phyloP scores from a whole-genome alignment of 1,139 yeast species.

The Diutina sp. region DNA sequence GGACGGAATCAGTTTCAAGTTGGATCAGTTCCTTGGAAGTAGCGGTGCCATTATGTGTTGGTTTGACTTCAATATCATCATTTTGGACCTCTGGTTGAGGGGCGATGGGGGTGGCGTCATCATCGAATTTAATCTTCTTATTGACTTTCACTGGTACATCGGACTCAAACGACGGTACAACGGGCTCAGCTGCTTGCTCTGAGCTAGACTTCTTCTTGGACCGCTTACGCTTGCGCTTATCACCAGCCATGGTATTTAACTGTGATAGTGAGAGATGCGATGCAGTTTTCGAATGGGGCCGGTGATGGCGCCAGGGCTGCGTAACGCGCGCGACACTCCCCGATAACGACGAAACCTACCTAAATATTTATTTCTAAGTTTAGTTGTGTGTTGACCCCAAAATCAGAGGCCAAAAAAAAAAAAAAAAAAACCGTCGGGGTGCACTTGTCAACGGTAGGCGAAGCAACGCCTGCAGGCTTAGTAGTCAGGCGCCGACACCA shows the following conservation, averaged over 20 bases:
- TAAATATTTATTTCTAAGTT: too few species aligned
- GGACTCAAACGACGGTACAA: background rate
- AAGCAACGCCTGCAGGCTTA: background rate
- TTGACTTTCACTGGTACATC: slow-evolving; percentile 8
- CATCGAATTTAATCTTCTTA: slow-evolving; percentile 20
- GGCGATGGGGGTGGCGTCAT: slow-evolving; percentile 4
- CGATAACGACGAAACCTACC: too few species aligned
- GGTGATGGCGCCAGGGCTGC: background rate
- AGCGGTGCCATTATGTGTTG: background rate
- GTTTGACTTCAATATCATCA: background rate
- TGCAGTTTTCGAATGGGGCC: background rate
- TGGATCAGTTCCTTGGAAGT: background rate
- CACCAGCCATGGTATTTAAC: background rate
- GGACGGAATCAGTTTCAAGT: background rate
- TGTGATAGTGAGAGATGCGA: background rate
- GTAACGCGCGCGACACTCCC: too few species aligned
- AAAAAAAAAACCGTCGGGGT: background rate
- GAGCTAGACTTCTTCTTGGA: slow-evolving; percentile 5
- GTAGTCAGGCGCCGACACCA: background rate
- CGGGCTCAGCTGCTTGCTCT: slow-evolving; percentile 2
- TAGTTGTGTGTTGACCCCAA: too few species aligned
- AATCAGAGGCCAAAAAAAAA: too few species aligned
- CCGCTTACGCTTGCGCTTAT: slow-evolving; percentile 6
- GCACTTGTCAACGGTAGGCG: background rate
- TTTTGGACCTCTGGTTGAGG: slow-evolving; percentile 2